Evolutionary conservation across 768 basidiomycete genomes (phyloP), one percentile per base, ranked within the genome.

Genomic region (Holtermannia corniformis): DNA sequence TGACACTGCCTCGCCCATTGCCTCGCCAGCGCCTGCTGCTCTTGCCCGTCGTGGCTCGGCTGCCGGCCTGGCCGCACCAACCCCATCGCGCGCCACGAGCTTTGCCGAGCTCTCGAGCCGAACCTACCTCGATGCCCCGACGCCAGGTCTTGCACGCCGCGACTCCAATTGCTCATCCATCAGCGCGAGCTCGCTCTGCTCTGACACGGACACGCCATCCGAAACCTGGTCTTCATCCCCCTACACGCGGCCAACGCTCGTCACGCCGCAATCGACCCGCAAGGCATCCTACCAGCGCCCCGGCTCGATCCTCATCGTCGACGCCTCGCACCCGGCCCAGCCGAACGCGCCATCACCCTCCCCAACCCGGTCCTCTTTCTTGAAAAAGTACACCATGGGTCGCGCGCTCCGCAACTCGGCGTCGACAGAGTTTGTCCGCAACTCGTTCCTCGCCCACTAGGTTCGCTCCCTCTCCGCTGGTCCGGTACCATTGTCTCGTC

Each of bases 251-350:
- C 32, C 32, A 37, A 16, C n/a, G n/a, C n/a, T 37, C 32, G 16
- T 16, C 10, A 7, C 32, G 32, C 32, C 32, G 32, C 32, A 37
- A 16, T 37, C 32, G 32, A 7, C 64, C 14, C 55, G 65, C 21
- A 64, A 67, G 49, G 65, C 65, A 4, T 67, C 65, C 10, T 67
- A 67, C 59, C 62, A 59, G 32, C 54, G 53, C 28, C 58, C 65
- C 3, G 65, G 65, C 13, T 48, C 56, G 3, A 65, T 65, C 53
- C 48, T 60, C 16, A 57, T 65, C 24, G 59, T 60, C 51, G 57
- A 57, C 43, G 49, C 56, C 42, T 52, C 57, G 16, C 7, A 37
- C 32, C 32, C 32, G 16, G 16, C 32, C 10, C 32, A 37, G 32
- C 32, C 7, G 7, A 16, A 16, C 32, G 7, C 32, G 10, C 32